A percentile compares a stretch with the other conserved stretches of the same genome.
Conservation (phyloP, 345 rosid species). For the Populus simonii region DNA sequence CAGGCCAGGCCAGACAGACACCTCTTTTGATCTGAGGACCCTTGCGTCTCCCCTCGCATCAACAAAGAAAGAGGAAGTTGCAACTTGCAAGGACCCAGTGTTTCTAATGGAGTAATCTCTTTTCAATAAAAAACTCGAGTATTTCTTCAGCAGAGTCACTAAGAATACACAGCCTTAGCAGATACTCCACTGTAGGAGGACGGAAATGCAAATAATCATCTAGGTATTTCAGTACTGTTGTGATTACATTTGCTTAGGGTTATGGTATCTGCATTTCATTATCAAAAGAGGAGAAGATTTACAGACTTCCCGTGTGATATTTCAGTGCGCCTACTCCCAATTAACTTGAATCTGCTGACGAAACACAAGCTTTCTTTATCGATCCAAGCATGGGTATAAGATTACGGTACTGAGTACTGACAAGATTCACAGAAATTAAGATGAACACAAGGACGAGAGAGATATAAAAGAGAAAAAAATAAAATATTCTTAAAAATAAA, state of each 20-base stretch:
- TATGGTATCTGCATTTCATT: neutral
- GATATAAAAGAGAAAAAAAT: no score
- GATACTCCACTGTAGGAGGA: neutral
- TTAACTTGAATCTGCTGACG: neutral
- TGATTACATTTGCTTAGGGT: no score
- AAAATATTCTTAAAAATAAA: no score
- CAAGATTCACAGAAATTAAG: neutral
- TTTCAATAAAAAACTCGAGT: neutral
- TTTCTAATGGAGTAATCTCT: neutral
- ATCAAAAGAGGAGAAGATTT: slow-evolving; percentile 6
- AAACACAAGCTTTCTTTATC: neutral
- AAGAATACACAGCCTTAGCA: no score
- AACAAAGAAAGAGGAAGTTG: neutral
- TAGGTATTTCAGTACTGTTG: no score
- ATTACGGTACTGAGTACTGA: neutral
- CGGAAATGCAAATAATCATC: neutral
- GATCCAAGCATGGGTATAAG: neutral
- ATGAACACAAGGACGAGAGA: no score
- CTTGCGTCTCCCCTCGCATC: neutral
- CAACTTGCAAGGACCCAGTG: neutral
- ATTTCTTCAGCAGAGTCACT: neutral
- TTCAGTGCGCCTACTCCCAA: neutral
- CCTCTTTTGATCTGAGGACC: neutral
- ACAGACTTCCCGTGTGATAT: neutral
- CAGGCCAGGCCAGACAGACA: neutral